Evolutionary conservation across 371 early-diverging fungal genomes (phyloP).

Genomic region (Apophysomyces sp.): DNA sequence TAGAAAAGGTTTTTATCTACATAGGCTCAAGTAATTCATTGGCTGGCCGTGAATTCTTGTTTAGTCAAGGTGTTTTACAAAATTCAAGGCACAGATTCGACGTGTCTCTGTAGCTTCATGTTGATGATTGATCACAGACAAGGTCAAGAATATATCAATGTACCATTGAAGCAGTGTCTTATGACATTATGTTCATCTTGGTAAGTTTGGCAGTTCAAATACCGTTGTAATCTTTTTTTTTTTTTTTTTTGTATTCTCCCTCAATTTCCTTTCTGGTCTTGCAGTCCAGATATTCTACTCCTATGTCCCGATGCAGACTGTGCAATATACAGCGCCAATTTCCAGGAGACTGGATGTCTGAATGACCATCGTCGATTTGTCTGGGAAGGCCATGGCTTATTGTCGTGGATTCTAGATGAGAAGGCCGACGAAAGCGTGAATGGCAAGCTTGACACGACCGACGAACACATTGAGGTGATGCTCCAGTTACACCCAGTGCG

Average conservation of each 20-base stretch:
- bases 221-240: neutral
- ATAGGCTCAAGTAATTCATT: neutral
- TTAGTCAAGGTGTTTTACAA: conserved; percentile 40
- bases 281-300: conserved; percentile 44
- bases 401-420: conserved; percentile 40
- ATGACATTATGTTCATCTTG: conserved; percentile 2
- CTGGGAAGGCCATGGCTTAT: conserved; percentile 50
- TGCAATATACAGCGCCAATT: conserved; percentile 46
- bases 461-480: conserved; percentile 21
- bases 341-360: conserved; percentile 26
- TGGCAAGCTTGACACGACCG: conserved; percentile 21
- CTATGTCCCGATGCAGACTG: conserved; percentile 43
- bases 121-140: conserved; percentile 6
- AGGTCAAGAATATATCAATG: conserved; percentile 1
- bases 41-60: too few relatives aligned
- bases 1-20: neutral
- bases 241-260: neutral
- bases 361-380: conserved; percentile 14
- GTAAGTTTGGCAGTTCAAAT: neutral
- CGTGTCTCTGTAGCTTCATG: conserved; percentile 35
- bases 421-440: conserved; percentile 12
- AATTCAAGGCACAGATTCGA: conserved; percentile 31
- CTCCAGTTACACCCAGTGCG: conserved; percentile 44
- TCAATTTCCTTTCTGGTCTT: conserved; percentile 2
- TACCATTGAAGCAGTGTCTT: conserved; percentile 1